Evolutionary conservation across 208 protist genomes (phyloP).

Genomic region (Endotrypanum monterogeii): DNA sequence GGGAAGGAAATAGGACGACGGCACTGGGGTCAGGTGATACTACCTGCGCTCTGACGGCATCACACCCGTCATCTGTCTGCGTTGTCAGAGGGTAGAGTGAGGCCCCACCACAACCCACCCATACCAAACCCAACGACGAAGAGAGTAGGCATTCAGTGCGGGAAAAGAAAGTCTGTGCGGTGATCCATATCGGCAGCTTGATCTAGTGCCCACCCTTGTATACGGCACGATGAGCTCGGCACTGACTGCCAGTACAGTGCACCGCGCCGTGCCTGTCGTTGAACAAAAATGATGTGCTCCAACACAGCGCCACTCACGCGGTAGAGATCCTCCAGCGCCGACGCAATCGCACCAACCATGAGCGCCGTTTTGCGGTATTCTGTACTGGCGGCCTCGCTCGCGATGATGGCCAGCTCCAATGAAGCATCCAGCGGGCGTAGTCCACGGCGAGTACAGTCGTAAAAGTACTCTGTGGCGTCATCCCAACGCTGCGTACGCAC

Average conservation of each 20-base stretch:
- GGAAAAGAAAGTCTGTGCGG: background rate
- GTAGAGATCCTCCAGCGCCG: slow-evolving; percentile 80
- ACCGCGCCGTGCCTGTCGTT: slow-evolving; percentile 31
- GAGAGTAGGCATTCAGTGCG: background rate
- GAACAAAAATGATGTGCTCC: slow-evolving; percentile 75
- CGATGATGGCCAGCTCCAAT: slow-evolving; percentile 63
- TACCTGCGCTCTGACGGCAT: no score
- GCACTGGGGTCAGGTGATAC: background rate
- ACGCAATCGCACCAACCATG: slow-evolving; percentile 66
- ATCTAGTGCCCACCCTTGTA: background rate
- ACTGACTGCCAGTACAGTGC: slow-evolving; percentile 1
- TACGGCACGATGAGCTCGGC: background rate
- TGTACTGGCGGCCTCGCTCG: slow-evolving; percentile 58
- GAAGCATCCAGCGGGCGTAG: slow-evolving; percentile 59
- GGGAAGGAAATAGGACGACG: background rate
- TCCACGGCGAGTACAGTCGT: slow-evolving; percentile 59
- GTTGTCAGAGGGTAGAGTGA: no score
- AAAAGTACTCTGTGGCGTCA: slow-evolving; percentile 78
- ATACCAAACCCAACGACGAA: no score
- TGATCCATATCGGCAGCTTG: background rate
- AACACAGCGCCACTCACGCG: slow-evolving; percentile 62
- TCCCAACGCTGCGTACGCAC: slow-evolving; percentile 51
- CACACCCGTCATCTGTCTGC: background rate
- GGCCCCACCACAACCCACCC: no score
- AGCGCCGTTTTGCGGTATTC: slow-evolving; percentile 65